Evolutionary conservation across 345 rosid species (phyloP), one percentile per base, ranked within the genome.

Genomic region (Raphanus sativus): DNA sequence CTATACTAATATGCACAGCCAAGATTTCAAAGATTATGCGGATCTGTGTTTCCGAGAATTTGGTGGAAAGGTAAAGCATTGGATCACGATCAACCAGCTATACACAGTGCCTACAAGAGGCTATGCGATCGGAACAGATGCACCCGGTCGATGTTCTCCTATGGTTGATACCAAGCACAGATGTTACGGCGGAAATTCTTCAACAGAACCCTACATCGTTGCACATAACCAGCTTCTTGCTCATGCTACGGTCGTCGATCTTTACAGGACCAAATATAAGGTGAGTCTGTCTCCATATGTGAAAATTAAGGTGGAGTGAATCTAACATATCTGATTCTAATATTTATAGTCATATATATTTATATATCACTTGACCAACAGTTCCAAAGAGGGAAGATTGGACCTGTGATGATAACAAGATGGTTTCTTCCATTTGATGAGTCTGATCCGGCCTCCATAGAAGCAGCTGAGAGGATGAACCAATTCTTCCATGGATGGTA

Each of bases 201-300:
- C 60, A 17, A 55, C 60, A 21, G 60, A 55, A 21, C 6, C 60
- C 28, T 55, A 55, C 1, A 55, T 55, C 11, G 28, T 55, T 55
- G 60, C 60, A 55, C 60, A 55, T 55, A 55, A 55, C 60, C 60
- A 55, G 60, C 60, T 55, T 55, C 60, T 55, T 8, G 60, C 60
- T 17, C 60, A 55, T 55, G 60, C 60, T 12, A 1, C 28, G 28
- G 28, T 55, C 12, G 13, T 3, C 5, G 60, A 55, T 17, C 60
- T 3, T 17, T 55, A 55, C 60, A 55, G 60, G 60, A 55, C 11
- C 2, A 55, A 17, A 0, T 55, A 55, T 8, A 8, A 8, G 60
- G 60, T 54, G 26, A 54, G 60, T 54, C 21, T 2, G 26, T 17
- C 26, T 7, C 60, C 12, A 54, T 54, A 16, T 17, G 26, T 54